Base-by-base conservation (phyloP, 371 early-diverging fungal species). In the Mucor mucedo region DNA sequence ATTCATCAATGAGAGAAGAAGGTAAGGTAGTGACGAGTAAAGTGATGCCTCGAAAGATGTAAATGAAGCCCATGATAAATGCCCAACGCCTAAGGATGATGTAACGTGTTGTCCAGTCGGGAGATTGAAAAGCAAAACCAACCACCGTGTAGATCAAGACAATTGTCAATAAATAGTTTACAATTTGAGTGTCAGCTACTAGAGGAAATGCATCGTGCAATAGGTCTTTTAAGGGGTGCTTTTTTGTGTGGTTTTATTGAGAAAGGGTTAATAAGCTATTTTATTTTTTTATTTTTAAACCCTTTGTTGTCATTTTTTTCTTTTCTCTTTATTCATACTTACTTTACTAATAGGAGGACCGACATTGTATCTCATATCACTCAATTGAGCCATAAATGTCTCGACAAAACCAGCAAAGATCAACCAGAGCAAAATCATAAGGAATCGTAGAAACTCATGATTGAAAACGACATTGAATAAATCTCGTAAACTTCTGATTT, bases 21-120 rank as follows among this genome's bases (percentile, higher is more conserved):
- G 92, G 91, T 62, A 92, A 58, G 2, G 89, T 89, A 1, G 92
- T 92, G 1, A 89, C 86, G 0, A 85, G 73, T 21, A 91, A 60
- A 0, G 89, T 87, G 38, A 90, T 72, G 3, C 83, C 78, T 40
- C 91, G 80, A 47, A 87, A 73, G 5, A 87, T 62, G 52, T 88
- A 89, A 13, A 92, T 60, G 0, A 72, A 65, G 0, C 82, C 81
- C 58, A 88, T 79, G 45, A 89, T 72, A 79, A 89, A 87, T 10
- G 74, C 69, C 16, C 80, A 75, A 21, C 92, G 81, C 11, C 92
- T 77, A 27, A 90, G 38, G 3, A 87, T 67, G 28, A 87, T 80
- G 10, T 76, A 63, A 13, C 88, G 78, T 3, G 82, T 73, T 1
- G 74, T 75, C 85, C 83, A 80, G 35, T 72, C 75, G 14, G 82